phyloP scores from a whole-genome alignment of 352 stramenopile genomes.

The Phytophthora cactorum region DNA sequence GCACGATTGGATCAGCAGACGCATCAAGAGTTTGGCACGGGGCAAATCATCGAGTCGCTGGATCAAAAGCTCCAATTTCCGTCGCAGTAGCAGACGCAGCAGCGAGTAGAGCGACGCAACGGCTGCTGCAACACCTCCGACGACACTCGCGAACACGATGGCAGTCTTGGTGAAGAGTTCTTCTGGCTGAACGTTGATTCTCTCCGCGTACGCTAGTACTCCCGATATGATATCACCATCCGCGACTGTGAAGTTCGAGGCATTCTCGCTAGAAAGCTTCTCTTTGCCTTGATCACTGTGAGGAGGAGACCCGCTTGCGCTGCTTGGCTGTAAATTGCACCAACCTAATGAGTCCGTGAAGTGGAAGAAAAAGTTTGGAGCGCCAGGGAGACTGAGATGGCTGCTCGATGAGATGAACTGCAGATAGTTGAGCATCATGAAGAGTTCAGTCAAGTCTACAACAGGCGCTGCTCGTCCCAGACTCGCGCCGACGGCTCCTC shows the following conservation, averaged over 20 bases:
- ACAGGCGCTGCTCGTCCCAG: slow-evolving; percentile 34
- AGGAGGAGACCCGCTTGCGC: background rate
- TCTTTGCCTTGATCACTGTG: slow-evolving; percentile 17
- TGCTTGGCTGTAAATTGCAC: slow-evolving; percentile 53
- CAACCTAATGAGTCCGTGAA: slow-evolving; percentile 79
- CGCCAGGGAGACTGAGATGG: slow-evolving; percentile 63
- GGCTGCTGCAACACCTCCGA: slow-evolving; percentile 59
- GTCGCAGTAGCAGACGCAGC: slow-evolving; percentile 49
- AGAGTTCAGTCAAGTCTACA: slow-evolving; percentile 58
- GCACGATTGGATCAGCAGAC: slow-evolving; percentile 69
- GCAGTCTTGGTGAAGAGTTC: slow-evolving; percentile 78
- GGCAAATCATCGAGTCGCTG: slow-evolving; percentile 71
- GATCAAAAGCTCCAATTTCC: slow-evolving; percentile 60
- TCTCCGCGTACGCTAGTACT: slow-evolving; percentile 69
- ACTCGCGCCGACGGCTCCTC: slow-evolving; percentile 4
- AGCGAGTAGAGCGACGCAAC: slow-evolving; percentile 67
- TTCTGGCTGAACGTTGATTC: slow-evolving; percentile 68
- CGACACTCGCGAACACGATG: slow-evolving; percentile 66
- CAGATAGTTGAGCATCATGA: slow-evolving; percentile 75
- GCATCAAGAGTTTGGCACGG: slow-evolving; percentile 71
- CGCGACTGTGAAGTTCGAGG: slow-evolving; percentile 55
- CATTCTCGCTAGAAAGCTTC: slow-evolving; percentile 36
- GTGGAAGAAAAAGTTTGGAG: slow-evolving; percentile 65
- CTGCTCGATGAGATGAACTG: slow-evolving; percentile 75
- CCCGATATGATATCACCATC: slow-evolving; percentile 81